Evolutionary conservation across 352 stramenopile species (phyloP).

Genomic region (Phytophthora kernoviae): DNA sequence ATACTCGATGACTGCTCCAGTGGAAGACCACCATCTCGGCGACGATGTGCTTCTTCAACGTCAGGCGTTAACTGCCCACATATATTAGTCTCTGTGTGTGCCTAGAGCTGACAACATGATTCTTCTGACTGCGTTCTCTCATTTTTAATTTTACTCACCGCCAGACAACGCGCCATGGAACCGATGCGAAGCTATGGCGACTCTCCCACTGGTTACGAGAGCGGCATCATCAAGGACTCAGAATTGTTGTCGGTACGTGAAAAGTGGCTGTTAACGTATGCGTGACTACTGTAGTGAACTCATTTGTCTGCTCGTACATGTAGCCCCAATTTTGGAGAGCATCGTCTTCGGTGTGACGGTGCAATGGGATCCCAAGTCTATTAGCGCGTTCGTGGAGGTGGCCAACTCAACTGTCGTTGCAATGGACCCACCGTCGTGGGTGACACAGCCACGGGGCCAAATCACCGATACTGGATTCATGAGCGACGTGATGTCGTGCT

Average conservation of each 20-base stretch:
- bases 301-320: not conserved
- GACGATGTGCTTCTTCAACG: not conserved
- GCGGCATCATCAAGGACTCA: conserved; percentile 12
- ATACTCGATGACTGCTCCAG: conserved; percentile 9
- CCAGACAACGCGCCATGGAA: conserved; percentile 11
- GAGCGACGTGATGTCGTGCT: conserved; percentile 25
- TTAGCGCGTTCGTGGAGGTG: conserved; percentile 23
- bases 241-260: conserved; percentile 16
- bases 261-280: not conserved
- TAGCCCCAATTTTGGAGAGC: conserved; percentile 18
- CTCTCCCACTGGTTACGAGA: conserved; percentile 15
- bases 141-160: conserved; percentile 16
- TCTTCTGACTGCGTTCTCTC: not conserved
- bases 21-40: not conserved
- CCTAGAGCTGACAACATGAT: not conserved
- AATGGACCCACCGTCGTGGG: conserved; percentile 14
- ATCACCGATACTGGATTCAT: conserved; percentile 28
- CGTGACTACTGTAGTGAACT: not conserved
- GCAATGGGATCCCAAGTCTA: conserved; percentile 21
- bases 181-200: conserved; percentile 25
- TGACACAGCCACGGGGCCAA: conserved; percentile 24
- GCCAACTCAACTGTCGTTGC: conserved; percentile 14
- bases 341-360: conserved; percentile 23
- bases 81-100: not conserved
- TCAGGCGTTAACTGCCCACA: not conserved